Base-by-base conservation (phyloP, 106 monocot genomes). In the Vanilla planifolia region DNA sequence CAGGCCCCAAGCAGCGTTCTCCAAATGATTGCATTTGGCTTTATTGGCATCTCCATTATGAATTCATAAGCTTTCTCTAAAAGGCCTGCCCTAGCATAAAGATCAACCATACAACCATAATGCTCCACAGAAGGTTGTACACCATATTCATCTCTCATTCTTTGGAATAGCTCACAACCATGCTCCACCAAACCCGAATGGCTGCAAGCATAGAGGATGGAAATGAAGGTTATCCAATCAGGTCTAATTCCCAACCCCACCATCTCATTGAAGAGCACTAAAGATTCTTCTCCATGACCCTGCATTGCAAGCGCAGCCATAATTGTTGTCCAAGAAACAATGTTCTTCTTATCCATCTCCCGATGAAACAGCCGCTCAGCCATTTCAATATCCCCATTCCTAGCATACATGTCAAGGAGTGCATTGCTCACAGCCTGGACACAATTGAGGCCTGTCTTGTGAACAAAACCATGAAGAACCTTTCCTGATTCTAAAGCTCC, bases 101-200 rank as follows among this genome's bases (percentile, higher is more conserved):
- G 79, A 73, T 88, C 88, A 32, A 83, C 88, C 61, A 88, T 74
- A 68, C 83, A 88, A 16, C 88, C 88, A 8, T 83, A 83, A 46
- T 88, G 88, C 62, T 88, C 82, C 13, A 83, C 62, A 3, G 79
- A 76, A 8, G 34, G 76, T 3, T 48, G 25, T 15, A 88, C 48
- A 1, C 75, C 63, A 43, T 77, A 88, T 15, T 17, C 47, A 24
- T 63, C 45, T 40, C 60, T 50, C 83, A 83, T 88, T 46, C 25
- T 62, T n/a, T 48, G 41, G 62, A 88, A 88, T 48, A 76, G 62
- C 16, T 66, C 9, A 23, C 48, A 23, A 21, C 88, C 88, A 48
- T 68, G 20, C 3, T 74, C 67, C 25, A 83, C 46, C 23, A 88
- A 45, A 11, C 88, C 83, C 9, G 77, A 43, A 65, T 88, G 82